A percentile compares a stretch with the other conserved stretches of the same genome.
phyloP scores from a whole-genome alignment of 371 early-diverging fungal genomes.

The Mucor racemosus region DNA sequence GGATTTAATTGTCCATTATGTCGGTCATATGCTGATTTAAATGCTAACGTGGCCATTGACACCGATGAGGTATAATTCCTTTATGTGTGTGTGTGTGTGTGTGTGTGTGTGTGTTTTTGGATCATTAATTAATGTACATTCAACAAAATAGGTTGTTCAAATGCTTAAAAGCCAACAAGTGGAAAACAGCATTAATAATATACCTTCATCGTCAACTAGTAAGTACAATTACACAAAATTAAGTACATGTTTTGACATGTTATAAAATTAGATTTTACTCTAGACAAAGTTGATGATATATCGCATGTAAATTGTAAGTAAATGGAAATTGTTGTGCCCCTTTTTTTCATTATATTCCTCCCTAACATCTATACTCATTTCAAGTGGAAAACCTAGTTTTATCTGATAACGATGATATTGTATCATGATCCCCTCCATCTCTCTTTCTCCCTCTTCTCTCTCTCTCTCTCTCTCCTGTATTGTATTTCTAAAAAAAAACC shows the following conservation, averaged over 20 bases:
- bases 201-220: background rate
- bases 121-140: background rate
- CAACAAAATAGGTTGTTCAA: slow-evolving; percentile 9
- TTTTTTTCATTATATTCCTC: background rate
- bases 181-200: background rate
- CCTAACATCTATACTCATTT: background rate
- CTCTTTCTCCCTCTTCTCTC: background rate
- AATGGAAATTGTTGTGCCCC: background rate
- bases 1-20: slow-evolving; percentile 91
- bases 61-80: slow-evolving; percentile 44
- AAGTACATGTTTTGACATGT: background rate
- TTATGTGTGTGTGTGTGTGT: background rate
- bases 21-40: slow-evolving; percentile 87
- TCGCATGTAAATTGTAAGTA: slow-evolving; percentile 2
- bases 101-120: no score
- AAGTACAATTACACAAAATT: background rate
- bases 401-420: background rate
- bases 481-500: background rate
- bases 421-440: background rate
- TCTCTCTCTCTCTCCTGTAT: background rate
- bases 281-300: slow-evolving; percentile 6
- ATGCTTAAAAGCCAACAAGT: slow-evolving; percentile 7
- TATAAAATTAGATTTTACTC: background rate
- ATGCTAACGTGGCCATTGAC: slow-evolving; percentile 70
- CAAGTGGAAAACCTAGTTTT: background rate